Percentiles rank a stretch among this genome's conserved stretches.
phyloP scores from a whole-genome alignment of 257 asterid genomes.

The Capsicum rhomboideum region DNA sequence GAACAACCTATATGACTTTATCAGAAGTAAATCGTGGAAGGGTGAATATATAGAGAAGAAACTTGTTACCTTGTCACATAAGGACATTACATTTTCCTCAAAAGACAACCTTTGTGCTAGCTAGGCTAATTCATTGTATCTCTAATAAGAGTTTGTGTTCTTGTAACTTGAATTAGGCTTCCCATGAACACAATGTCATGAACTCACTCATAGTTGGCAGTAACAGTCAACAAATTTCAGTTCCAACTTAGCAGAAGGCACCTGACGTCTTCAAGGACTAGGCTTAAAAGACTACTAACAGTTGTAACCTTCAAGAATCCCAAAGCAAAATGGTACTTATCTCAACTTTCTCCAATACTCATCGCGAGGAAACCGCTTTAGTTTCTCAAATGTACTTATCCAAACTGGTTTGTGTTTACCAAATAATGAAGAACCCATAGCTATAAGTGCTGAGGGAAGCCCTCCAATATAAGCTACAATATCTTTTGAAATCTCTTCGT shows the following conservation, averaged over 20 bases:
- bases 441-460: conserved; percentile 9
- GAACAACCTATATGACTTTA: too few relatives aligned
- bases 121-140: neutral
- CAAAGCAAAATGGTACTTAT: neutral
- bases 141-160: neutral
- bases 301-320: neutral
- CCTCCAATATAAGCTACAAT: neutral
- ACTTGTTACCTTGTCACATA: too few relatives aligned
- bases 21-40: too few relatives aligned
- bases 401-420: neutral
- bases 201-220: neutral
- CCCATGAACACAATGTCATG: neutral
- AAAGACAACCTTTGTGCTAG: neutral
- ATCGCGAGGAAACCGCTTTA: neutral
- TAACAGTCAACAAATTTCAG: neutral
- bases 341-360: neutral
- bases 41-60: too few relatives aligned
- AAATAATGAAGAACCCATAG: neutral
- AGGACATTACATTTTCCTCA: neutral
- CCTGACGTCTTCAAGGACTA: neutral
- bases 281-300: neutral
- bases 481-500: neutral
- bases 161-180: neutral
- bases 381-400: neutral
- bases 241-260: neutral